phyloP scores from a whole-genome alignment of 495 filamentous ascomycete species.

The Neurospora sp. region DNA sequence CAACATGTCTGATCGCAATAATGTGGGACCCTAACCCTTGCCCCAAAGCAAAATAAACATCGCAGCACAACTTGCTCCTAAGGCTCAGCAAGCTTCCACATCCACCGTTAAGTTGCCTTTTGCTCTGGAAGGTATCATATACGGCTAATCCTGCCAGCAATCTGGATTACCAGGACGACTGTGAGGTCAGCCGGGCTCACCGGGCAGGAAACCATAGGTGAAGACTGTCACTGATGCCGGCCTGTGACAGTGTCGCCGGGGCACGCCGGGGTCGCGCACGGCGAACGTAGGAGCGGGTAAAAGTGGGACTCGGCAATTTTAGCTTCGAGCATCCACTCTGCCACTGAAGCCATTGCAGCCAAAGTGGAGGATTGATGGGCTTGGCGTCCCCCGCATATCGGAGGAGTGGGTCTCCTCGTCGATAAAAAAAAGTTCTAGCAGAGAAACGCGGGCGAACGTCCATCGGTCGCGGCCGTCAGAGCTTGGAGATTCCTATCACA shows the following conservation, averaged over 20 bases:
- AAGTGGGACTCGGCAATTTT: conserved; percentile 9
- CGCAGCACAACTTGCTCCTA: too few species aligned
- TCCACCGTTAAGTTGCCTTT: neutral
- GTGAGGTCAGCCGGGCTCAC: neutral
- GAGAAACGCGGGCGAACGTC: neutral
- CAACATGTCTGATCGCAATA: neutral
- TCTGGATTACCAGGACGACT: neutral
- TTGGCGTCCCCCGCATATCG: neutral
- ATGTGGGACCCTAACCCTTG: neutral
- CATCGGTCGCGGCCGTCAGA: neutral
- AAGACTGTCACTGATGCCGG: neutral
- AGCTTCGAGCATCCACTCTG: neutral
- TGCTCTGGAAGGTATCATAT: neutral
- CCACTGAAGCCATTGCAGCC: neutral
- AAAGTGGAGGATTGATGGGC: neutral
- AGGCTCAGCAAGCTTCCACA: neutral
- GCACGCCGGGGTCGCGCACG: neutral
- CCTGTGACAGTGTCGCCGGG: neutral
- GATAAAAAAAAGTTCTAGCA: neutral
- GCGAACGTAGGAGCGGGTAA: conserved; percentile 13
- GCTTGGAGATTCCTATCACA: neutral
- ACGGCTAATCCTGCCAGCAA: neutral
- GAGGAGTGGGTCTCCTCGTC: neutral
- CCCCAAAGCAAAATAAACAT: neutral
- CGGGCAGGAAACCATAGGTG: neutral